Conservation (phyloP, 352 stramenopile species). For the Elongisporangium undulatum region DNA sequence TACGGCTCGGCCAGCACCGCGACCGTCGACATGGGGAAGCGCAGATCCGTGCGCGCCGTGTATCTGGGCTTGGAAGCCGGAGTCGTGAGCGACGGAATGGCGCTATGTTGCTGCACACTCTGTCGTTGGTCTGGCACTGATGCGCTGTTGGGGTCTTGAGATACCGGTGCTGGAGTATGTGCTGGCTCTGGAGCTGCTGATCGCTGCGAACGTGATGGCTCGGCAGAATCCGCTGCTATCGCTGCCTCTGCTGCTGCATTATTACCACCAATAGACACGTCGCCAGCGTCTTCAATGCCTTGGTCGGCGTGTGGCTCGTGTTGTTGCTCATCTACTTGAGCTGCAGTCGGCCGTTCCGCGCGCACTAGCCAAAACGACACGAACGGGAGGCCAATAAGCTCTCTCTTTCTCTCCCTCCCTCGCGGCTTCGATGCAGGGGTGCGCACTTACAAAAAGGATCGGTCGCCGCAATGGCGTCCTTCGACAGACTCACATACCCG, state of each 20-base stretch:
- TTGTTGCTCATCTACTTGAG: background rate
- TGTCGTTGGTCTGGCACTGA: background rate
- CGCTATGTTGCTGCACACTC: background rate
- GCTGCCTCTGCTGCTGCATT: background rate
- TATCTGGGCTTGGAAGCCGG: constrained; percentile 32
- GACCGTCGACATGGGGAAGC: constrained; percentile 79
- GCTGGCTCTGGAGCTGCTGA: background rate
- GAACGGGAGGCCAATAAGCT: background rate
- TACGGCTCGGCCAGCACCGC: constrained; percentile 51
- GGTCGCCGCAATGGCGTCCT: constrained; percentile 65
- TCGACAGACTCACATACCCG: constrained; percentile 74
- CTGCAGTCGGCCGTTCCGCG: background rate
- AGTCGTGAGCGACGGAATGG: background rate
- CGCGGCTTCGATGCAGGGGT: background rate
- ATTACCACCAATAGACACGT: background rate
- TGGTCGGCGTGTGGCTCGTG: too few species aligned
- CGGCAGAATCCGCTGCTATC: background rate
- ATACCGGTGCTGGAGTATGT: background rate
- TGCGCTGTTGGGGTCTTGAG: background rate
- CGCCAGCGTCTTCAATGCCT: background rate
- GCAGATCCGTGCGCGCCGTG: constrained; percentile 46
- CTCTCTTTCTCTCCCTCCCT: background rate
- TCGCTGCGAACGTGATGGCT: background rate
- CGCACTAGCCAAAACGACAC: background rate
- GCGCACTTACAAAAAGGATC: constrained; percentile 68